phyloP scores from a whole-genome alignment of 2,329 filamentous ascomycete genomes.

The Fusarium sp. region DNA sequence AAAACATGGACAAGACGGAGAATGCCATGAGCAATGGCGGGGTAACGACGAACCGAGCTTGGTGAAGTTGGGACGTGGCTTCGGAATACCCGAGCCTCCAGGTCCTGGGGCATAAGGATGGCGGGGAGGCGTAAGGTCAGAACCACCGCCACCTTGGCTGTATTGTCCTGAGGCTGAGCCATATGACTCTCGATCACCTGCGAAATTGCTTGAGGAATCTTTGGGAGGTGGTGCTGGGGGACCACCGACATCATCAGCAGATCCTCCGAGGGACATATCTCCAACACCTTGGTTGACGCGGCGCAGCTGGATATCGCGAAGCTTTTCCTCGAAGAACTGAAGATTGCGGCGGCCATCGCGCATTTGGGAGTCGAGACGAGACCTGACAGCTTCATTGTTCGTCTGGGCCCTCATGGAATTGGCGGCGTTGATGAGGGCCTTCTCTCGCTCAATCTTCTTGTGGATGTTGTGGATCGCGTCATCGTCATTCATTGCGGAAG shows the following conservation, averaged over 20 bases:
- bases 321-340: conserved; percentile 93
- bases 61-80: conserved; percentile 89
- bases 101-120: conserved; percentile 82
- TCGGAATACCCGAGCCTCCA: conserved; percentile 74
- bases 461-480: conserved; percentile 82
- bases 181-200: conserved; percentile 71
- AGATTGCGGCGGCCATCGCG: conserved; percentile 94
- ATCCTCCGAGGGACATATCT: conserved; percentile 70
- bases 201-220: conserved; percentile 64
- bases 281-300: conserved; percentile 77
- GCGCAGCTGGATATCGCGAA: conserved; percentile 88
- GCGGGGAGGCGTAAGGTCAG: conserved; percentile 83
- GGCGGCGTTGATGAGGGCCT: conserved; percentile 92
- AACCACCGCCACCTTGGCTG: conserved; percentile 72
- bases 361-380: conserved; percentile 92
- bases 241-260: conserved; percentile 59
- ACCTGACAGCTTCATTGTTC: conserved; percentile 91
- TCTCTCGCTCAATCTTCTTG: conserved; percentile 98
- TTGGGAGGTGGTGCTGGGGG: conserved; percentile 80
- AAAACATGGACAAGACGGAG: conserved; percentile 5
- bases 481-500: conserved; percentile 72
- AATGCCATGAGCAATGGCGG: conserved; percentile 8
- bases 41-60: conserved; percentile 80
- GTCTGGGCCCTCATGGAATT: conserved; percentile 96
- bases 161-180: conserved; percentile 63